Evolutionary conservation across 352 stramenopile genomes (phyloP).

Genomic region (Globisporangium orthogonon): DNA sequence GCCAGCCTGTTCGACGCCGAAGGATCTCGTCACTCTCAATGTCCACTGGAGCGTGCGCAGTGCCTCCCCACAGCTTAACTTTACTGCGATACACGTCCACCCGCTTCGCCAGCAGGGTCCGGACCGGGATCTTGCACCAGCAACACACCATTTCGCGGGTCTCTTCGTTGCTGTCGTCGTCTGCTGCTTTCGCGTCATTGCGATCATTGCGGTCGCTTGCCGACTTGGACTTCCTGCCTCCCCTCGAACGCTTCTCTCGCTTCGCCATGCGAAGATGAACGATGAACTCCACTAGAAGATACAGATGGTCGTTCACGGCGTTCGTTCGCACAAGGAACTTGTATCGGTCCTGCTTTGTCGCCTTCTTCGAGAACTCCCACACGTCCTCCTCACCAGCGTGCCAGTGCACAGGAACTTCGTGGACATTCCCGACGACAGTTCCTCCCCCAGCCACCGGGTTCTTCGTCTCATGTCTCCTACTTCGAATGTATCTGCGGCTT

Average conservation of each 20-base stretch:
- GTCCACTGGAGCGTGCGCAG: slow-evolving; percentile 51
- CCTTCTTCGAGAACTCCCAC: slow-evolving; percentile 74
- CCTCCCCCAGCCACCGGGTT: slow-evolving; percentile 16
- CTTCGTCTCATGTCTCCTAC: background rate
- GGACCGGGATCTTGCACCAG: slow-evolving; percentile 72
- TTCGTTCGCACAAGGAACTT: slow-evolving; percentile 80
- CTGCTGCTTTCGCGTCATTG: slow-evolving; percentile 6
- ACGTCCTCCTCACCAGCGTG: slow-evolving; percentile 65
- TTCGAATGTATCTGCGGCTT: slow-evolving; percentile 3
- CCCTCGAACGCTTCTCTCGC: slow-evolving; percentile 18
- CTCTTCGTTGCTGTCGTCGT: slow-evolving; percentile 3
- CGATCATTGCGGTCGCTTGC: background rate
- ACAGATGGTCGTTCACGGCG: slow-evolving; percentile 56
- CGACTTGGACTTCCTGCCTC: slow-evolving; percentile 4
- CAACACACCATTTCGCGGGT: slow-evolving; percentile 66
- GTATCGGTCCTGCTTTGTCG: slow-evolving; percentile 75
- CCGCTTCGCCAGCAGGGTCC: slow-evolving; percentile 38
- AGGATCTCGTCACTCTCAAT: slow-evolving; percentile 74
- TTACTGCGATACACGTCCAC: slow-evolving; percentile 40
- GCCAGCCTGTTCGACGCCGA: slow-evolving; percentile 56
- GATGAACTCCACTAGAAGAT: slow-evolving; percentile 70
- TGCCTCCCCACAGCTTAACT: slow-evolving; percentile 61
- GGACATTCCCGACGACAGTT: slow-evolving; percentile 63
- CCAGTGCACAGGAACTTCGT: slow-evolving; percentile 73
- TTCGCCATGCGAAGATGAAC: slow-evolving; percentile 39